Conservation (phyloP, 2,329 filamentous ascomycete species). For the Cytospora piceicola region DNA sequence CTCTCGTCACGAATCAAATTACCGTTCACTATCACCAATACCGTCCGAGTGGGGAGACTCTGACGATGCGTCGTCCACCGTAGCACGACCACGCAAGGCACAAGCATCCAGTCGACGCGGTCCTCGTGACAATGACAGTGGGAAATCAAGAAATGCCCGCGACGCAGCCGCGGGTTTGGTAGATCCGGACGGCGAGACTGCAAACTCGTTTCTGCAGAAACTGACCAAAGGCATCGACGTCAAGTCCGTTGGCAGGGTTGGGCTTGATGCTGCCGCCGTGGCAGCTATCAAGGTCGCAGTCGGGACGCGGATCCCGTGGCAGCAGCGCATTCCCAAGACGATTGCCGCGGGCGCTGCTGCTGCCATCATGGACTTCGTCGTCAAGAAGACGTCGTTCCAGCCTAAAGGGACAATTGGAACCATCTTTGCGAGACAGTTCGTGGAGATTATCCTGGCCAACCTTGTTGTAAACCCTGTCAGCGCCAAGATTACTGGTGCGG, state of each 20-base stretch:
- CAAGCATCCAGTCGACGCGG: neutral
- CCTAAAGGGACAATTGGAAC: conserved; percentile 27
- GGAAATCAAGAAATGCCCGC: neutral
- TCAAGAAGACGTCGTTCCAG: conserved; percentile 26
- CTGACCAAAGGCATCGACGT: conserved; percentile 25
- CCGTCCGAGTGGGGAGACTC: conserved; percentile 24
- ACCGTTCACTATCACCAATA: conserved; percentile 23
- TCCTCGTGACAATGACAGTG: neutral
- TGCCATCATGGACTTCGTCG: conserved; percentile 26
- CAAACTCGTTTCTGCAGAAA: conserved; percentile 22
- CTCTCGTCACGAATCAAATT: conserved; percentile 11
- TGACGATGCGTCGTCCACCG: neutral
- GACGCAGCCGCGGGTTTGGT: conserved; percentile 13
- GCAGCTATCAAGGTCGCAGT: conserved; percentile 29
- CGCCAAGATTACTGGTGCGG: conserved; percentile 19
- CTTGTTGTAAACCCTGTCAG: conserved; percentile 27
- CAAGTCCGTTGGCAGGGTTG: conserved; percentile 26
- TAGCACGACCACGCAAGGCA: neutral
- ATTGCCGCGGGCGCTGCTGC: conserved; percentile 24
- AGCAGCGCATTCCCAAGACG: conserved; percentile 27
- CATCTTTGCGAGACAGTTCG: conserved; percentile 27
- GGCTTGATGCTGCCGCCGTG: conserved; percentile 27
- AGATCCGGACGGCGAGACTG: conserved; percentile 25
- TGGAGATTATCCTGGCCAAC: conserved; percentile 28
- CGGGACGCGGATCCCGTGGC: conserved; percentile 28